Evolutionary conservation across 2,329 filamentous ascomycete genomes (phyloP).

Genomic region (Trichocomaceae sp.): DNA sequence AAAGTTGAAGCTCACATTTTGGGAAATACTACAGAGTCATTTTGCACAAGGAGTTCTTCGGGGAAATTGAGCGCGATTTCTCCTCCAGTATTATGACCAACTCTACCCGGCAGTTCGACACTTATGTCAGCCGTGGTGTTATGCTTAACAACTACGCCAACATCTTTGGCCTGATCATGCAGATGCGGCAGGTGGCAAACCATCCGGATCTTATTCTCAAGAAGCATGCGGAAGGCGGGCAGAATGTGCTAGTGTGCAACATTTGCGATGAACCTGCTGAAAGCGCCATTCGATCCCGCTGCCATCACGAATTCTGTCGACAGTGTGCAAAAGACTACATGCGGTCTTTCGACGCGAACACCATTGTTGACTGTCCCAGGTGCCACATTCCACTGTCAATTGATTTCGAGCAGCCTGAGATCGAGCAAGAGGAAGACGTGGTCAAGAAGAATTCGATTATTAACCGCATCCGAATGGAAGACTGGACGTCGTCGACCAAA

Average conservation of each 20-base stretch:
- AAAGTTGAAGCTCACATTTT: slow-evolving; percentile 1
- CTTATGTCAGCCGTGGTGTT: slow-evolving; percentile 88
- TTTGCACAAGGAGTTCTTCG: slow-evolving; percentile 92
- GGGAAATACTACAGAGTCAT: slow-evolving; percentile 50
- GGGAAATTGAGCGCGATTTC: slow-evolving; percentile 92
- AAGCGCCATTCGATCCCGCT: slow-evolving; percentile 84
- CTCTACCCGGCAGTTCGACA: slow-evolving; percentile 82
- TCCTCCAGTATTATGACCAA: slow-evolving; percentile 93
- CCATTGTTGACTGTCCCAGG: slow-evolving; percentile 62
- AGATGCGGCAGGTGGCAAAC: slow-evolving; percentile 96
- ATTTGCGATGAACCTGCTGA: slow-evolving; percentile 96
- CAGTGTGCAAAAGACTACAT: slow-evolving; percentile 75
- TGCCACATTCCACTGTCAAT: slow-evolving; percentile 88
- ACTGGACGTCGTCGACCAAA: slow-evolving; percentile 97
- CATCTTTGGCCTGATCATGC: slow-evolving; percentile 98
- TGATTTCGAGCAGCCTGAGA: slow-evolving; percentile 89
- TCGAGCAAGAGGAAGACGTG: slow-evolving; percentile 78
- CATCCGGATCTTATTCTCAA: slow-evolving; percentile 91
- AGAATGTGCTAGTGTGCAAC: slow-evolving; percentile 85
- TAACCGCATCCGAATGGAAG: slow-evolving; percentile 97
- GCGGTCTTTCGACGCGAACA: slow-evolving; percentile 61
- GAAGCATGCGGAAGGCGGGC: slow-evolving; percentile 76
- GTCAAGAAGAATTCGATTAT: slow-evolving; percentile 97
- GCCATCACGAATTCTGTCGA: slow-evolving; percentile 88
- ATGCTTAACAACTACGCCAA: slow-evolving; percentile 98